These are phyloP conservation scores for Boletus rufocinnamomeus DNA, from an alignment of 768 basidiomycete genomes.

Conservation along the genomic window DNA sequence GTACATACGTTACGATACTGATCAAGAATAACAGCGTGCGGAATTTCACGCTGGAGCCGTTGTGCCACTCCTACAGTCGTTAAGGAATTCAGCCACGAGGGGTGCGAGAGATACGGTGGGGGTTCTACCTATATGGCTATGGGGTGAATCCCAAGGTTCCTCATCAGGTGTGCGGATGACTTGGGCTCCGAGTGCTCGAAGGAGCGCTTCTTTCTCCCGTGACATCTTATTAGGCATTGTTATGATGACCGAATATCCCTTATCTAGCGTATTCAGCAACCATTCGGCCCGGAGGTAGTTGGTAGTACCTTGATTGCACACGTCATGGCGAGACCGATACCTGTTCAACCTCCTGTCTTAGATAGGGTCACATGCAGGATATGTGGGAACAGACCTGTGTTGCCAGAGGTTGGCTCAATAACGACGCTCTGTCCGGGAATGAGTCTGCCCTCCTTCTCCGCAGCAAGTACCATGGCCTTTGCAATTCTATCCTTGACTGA, in stretches of 20 bases:
- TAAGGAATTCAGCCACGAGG: conserved; percentile 87
- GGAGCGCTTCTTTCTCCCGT: conserved; percentile 87
- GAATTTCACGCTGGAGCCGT: conserved; percentile 74
- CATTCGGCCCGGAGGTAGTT: conserved; percentile 21
- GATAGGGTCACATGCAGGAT: not conserved
- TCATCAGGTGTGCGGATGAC: conserved; percentile 93
- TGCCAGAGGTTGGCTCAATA: conserved; percentile 94
- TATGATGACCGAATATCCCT: conserved; percentile 91
- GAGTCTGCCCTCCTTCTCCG: conserved; percentile 84
- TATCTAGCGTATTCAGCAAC: conserved; percentile 77
- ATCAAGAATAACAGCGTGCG: conserved; percentile 86
- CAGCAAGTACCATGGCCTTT: conserved; percentile 94
- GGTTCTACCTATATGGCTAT: conserved; percentile 88
- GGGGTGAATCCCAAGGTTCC: conserved; percentile 85
- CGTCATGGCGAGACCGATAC: conserved; percentile 91
- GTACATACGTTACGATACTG: conserved; percentile 78
- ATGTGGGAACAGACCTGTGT: conserved; percentile 67
- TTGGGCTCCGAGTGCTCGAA: conserved; percentile 91
- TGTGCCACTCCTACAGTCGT: conserved; percentile 85
- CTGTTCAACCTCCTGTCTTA: conserved; percentile 37
- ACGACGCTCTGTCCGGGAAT: conserved; percentile 87
- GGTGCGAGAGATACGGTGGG: conserved; percentile 30
- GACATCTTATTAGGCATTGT: conserved; percentile 97
- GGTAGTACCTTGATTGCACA: conserved; percentile 85
- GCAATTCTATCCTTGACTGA: conserved; percentile 97